These are phyloP conservation scores for Rhexocercosporidium sp. DNA, from an alignment of 2,329 filamentous ascomycete species.

Conservation along the genomic window DNA sequence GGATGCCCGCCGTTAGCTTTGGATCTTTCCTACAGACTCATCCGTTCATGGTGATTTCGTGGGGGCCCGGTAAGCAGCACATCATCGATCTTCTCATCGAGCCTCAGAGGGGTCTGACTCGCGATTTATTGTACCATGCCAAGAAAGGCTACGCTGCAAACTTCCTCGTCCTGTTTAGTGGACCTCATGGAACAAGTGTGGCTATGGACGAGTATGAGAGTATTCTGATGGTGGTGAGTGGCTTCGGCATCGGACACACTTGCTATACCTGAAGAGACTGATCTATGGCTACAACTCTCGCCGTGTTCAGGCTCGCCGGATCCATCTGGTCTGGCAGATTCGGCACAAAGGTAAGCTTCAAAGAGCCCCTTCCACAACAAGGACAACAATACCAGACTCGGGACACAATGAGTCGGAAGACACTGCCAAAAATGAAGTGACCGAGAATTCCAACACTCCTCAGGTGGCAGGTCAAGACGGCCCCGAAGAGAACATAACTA, in stretches of 20 bases:
- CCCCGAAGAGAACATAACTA: no score
- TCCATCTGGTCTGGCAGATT: slow-evolving; percentile 27
- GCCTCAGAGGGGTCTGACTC: slow-evolving; percentile 28
- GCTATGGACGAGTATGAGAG: slow-evolving; percentile 25
- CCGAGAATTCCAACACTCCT: no score
- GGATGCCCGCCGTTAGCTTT: slow-evolving; percentile 2
- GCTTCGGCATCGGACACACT: slow-evolving; percentile 24
- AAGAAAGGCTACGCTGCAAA: slow-evolving; percentile 14
- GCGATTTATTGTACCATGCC: slow-evolving; percentile 20
- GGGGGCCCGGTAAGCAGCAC: slow-evolving; percentile 27
- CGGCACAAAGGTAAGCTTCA: slow-evolving; percentile 26
- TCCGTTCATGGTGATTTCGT: slow-evolving; percentile 40
- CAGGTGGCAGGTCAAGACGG: no score
- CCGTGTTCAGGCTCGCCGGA: slow-evolving; percentile 27
- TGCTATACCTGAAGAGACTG: slow-evolving; percentile 22
- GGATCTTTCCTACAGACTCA: slow-evolving; percentile 35
- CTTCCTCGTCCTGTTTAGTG: slow-evolving; percentile 27
- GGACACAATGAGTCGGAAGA: no score
- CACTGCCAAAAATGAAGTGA: no score
- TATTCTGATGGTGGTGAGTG: slow-evolving; percentile 29
- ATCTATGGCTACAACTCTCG: slow-evolving; percentile 22
- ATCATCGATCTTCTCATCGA: slow-evolving; percentile 43
- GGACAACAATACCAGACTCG: no score
- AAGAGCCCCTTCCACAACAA: slow-evolving; percentile 12
- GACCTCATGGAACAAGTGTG: slow-evolving; percentile 20